Evolutionary conservation across 2,329 filamentous ascomycete species (phyloP).

Genomic region (Colletotrichum destructivum): DNA sequence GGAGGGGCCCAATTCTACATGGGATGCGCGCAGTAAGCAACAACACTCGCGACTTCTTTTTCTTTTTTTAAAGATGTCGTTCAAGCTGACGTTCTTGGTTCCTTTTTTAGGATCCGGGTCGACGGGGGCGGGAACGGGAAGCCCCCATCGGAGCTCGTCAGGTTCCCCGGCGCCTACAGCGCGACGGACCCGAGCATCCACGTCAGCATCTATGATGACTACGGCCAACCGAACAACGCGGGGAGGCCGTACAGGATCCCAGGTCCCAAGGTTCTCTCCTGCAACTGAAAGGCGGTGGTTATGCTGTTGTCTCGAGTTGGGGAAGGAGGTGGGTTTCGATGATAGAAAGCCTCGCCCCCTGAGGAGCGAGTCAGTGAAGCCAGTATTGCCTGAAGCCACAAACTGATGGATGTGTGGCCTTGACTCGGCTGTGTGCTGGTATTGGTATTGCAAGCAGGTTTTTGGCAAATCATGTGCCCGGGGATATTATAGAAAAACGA

Average conservation of each 20-base stretch:
- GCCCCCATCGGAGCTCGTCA: slow-evolving; percentile 47
- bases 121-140: slow-evolving; percentile 49
- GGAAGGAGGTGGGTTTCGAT: background rate
- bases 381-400: no score
- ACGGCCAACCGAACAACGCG: slow-evolving; percentile 45
- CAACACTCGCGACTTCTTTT: slow-evolving; percentile 34
- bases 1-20: slow-evolving; percentile 47
- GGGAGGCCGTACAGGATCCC: slow-evolving; percentile 53
- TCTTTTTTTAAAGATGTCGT: slow-evolving; percentile 15
- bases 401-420: no score
- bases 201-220: slow-evolving; percentile 52
- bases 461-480: no score
- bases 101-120: slow-evolving; percentile 51
- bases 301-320: background rate
- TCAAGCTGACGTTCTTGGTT: no score
- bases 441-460: no score
- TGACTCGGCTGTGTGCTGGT: no score
- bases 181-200: slow-evolving; percentile 53
- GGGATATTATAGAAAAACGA: no score
- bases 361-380: no score
- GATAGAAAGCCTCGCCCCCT: background rate
- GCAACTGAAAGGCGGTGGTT: background rate
- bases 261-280: slow-evolving; percentile 45
- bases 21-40: slow-evolving; percentile 43
- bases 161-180: slow-evolving; percentile 55